These are phyloP conservation scores for Loxodes magnus DNA, from an alignment of 73 alveolate genomes.

Conservation along the genomic window DNA sequence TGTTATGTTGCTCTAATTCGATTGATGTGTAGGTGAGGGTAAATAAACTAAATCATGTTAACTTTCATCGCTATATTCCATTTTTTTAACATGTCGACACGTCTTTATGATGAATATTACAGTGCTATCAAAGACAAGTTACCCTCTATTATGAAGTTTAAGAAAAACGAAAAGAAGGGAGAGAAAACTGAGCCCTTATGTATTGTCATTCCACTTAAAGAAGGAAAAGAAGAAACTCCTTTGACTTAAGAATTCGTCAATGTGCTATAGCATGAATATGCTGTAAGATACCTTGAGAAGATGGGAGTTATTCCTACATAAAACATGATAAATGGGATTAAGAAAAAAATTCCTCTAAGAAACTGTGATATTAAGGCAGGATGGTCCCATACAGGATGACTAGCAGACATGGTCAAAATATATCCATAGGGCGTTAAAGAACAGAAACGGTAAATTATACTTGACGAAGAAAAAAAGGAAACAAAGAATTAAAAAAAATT, in stretches of 20 bases:
- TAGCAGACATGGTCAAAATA: conserved; percentile 37
- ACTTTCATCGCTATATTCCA: too few relatives aligned
- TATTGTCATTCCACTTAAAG: conserved; percentile 47
- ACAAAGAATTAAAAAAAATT: too few relatives aligned
- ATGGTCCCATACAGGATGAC: conserved; percentile 52
- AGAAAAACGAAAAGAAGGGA: neutral
- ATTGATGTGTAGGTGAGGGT: too few relatives aligned
- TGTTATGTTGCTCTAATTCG: too few relatives aligned
- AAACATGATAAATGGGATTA: conserved; percentile 29
- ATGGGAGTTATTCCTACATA: conserved; percentile 46
- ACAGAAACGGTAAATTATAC: conserved; percentile 7
- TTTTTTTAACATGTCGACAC: neutral
- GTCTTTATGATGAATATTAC: conserved; percentile 10
- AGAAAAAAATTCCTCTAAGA: conserved; percentile 30
- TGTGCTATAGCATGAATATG: conserved; percentile 61
- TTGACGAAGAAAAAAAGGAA: too few relatives aligned
- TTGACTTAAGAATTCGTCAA: conserved; percentile 34
- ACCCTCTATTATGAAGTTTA: neutral
- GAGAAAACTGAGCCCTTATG: conserved; percentile 11
- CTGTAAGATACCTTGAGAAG: conserved; percentile 48
- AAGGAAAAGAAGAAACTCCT: conserved; percentile 35
- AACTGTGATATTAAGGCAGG: conserved; percentile 50
- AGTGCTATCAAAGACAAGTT: neutral
- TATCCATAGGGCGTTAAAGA: conserved; percentile 41
- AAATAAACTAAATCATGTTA: too few relatives aligned